Conservation (phyloP, 805 yeast species). For the Saccharomycopsis guyanensis region DNA sequence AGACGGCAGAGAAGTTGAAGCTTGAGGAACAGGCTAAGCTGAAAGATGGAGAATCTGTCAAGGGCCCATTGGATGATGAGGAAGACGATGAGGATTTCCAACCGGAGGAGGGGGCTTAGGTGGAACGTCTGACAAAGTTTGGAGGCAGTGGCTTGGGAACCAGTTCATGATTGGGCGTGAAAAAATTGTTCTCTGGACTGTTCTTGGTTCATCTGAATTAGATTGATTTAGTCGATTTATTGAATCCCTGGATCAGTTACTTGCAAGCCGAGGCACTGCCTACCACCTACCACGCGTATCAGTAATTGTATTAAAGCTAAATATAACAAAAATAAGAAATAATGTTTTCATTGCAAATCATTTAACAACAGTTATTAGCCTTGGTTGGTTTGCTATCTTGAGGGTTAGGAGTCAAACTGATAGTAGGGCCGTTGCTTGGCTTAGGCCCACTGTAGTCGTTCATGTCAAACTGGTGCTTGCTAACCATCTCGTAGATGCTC, state of each 20-base stretch:
- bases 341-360: too few species aligned
- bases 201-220: too few species aligned
- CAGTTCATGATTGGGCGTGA: too few species aligned
- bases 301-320: too few species aligned
- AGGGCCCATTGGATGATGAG: constrained; percentile 35
- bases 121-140: too few species aligned
- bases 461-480: constrained; percentile 86
- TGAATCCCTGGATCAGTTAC: too few species aligned
- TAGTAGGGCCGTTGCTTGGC: constrained; percentile 83
- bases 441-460: constrained; percentile 59
- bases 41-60: constrained; percentile 40
- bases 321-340: too few species aligned
- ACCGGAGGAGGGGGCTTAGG: constrained; percentile 24
- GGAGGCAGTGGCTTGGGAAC: too few species aligned
- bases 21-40: constrained; percentile 28
- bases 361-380: constrained; percentile 61
- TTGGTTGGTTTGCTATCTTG: constrained; percentile 60
- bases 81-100: constrained; percentile 48
- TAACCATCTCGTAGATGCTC: constrained; percentile 89
- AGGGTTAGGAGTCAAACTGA: constrained; percentile 88
- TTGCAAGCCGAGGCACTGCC: too few species aligned
- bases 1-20: constrained; percentile 68
- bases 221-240: too few species aligned
- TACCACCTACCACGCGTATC: too few species aligned
- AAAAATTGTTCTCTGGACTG: too few species aligned